Conservation (phyloP, 371 early-diverging fungal species). For the Rhizopus microsporus region DNA sequence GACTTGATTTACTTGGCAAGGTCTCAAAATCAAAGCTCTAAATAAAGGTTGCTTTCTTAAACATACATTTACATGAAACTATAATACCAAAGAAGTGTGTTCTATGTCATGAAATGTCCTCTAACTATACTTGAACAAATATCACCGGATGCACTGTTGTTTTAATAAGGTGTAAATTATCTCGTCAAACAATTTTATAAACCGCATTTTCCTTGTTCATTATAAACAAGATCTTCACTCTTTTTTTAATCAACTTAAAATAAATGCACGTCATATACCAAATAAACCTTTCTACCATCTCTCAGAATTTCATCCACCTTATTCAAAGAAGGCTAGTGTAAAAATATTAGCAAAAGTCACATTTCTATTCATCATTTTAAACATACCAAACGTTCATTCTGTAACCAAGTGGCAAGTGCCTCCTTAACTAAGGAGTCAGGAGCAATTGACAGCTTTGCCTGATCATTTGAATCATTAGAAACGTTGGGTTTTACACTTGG, state of each 20-base stretch:
- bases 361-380: background rate
- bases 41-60: background rate
- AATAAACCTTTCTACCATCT: conserved; percentile 22
- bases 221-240: too few relatives aligned
- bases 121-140: too few relatives aligned
- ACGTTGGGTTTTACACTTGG: background rate
- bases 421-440: conserved; percentile 28
- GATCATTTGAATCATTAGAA: conserved; percentile 1
- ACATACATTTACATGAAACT: background rate
- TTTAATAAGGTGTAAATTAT: too few relatives aligned
- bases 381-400: conserved; percentile 19
- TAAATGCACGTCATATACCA: conserved; percentile 22
- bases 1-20: conserved; percentile 36
- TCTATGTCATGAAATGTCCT: background rate
- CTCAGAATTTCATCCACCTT: conserved; percentile 25
- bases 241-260: background rate
- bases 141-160: too few relatives aligned
- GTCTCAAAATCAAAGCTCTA: conserved; percentile 13
- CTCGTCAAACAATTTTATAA: too few relatives aligned
- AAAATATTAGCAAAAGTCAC: background rate
- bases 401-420: conserved; percentile 23
- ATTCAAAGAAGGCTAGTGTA: conserved; percentile 16
- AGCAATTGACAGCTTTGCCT: conserved; percentile 23
- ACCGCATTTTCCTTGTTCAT: too few relatives aligned
- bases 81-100: too few relatives aligned